Conservation (phyloP, 164 flowering plant species). For the Magnolia kwangsiensis region DNA sequence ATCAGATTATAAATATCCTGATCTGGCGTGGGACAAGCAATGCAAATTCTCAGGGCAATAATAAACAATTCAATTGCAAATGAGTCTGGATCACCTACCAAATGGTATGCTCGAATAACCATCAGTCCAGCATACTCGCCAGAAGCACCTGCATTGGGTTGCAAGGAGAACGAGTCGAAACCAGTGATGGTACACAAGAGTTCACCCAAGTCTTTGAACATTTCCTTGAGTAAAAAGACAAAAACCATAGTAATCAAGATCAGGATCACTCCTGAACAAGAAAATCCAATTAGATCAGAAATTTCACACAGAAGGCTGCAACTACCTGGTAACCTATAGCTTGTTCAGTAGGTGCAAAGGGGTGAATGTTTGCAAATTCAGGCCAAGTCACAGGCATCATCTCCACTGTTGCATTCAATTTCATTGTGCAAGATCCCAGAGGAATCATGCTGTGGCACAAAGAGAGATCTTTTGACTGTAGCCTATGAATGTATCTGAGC, state of each 20-base stretch:
- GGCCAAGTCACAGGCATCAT: slow-evolving; percentile 99
- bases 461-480: slow-evolving; percentile 91
- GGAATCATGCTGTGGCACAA: slow-evolving; percentile 99
- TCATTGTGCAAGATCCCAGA: slow-evolving; percentile 98
- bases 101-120: slow-evolving; percentile 98
- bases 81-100: slow-evolving; percentile 39
- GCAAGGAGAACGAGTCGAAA: slow-evolving; percentile 95
- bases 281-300: not conserved
- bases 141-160: slow-evolving; percentile 99
- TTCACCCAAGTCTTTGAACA: slow-evolving; percentile 82
- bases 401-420: slow-evolving; percentile 89
- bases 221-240: slow-evolving; percentile 50
- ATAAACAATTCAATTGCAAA: not conserved
- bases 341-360: slow-evolving; percentile 91
- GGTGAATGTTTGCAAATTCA: slow-evolving; percentile 72
- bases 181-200: slow-evolving; percentile 91
- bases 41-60: not conserved
- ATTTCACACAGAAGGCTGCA: not conserved
- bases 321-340: slow-evolving; percentile 87
- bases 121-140: slow-evolving; percentile 98
- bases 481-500: slow-evolving; percentile 73
- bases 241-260: slow-evolving; percentile 9
- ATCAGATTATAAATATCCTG: not conserved
- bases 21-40: not conserved
- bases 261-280: not conserved